Evolutionary conservation across 345 rosid genomes (phyloP).

Genomic region (Isatis tinctoria): DNA sequence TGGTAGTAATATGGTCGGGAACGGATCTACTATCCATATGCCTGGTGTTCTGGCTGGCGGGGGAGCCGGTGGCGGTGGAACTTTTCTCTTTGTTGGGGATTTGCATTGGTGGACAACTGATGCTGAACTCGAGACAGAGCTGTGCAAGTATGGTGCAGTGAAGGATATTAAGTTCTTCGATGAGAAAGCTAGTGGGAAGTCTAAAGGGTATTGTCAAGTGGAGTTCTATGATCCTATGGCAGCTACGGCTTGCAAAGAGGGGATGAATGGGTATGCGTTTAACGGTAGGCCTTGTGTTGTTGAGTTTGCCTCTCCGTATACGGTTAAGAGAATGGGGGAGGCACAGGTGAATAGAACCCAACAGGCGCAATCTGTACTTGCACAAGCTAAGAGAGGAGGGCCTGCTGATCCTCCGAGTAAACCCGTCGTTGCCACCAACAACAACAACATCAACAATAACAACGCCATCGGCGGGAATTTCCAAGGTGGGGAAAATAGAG

Average conservation of each 20-base stretch:
- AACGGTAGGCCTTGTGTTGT: conserved; percentile 81
- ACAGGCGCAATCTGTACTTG: conserved; percentile 40
- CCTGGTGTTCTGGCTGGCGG: conserved; percentile 18
- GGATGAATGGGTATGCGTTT: conserved; percentile 67
- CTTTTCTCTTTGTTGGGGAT: conserved; percentile 74
- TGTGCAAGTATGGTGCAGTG: conserved; percentile 62
- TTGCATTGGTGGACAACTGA: conserved; percentile 97
- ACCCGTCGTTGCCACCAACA: conserved; percentile 32
- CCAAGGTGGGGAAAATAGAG: conserved; percentile 75
- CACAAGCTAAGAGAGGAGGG: conserved; percentile 57
- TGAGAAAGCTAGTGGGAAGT: conserved; percentile 87
- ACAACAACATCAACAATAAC: conserved; percentile 24
- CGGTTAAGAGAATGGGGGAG: conserved; percentile 69
- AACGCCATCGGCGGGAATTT: conserved; percentile 51
- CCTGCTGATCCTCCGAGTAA: conserved; percentile 48
- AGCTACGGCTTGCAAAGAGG: conserved; percentile 70
- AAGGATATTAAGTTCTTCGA: conserved; percentile 85
- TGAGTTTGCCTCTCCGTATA: conserved; percentile 67
- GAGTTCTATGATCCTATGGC: conserved; percentile 70
- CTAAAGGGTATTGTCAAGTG: conserved; percentile 84
- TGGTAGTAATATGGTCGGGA: conserved; percentile 32
- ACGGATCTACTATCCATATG: conserved; percentile 31
- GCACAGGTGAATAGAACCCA: conserved; percentile 62
- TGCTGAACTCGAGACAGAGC: conserved; percentile 66
- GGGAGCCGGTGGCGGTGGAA: conserved; percentile 33